phyloP scores from a whole-genome alignment of 192 early-diverging fungal species.

The Coemansia sp. region DNA sequence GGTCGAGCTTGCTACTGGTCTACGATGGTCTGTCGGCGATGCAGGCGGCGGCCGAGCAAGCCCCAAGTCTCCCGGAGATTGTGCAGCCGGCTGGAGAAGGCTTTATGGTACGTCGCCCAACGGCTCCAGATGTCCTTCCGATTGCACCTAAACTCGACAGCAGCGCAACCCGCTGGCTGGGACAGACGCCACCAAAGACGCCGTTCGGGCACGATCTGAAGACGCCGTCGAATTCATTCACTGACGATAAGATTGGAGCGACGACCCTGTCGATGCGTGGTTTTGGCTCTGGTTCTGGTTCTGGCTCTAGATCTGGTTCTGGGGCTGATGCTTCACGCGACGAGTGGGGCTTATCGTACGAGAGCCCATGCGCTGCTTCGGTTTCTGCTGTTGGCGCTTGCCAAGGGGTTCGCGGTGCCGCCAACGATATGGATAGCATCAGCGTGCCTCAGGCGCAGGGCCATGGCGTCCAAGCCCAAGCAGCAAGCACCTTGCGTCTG shows the following conservation, averaged over 20 bases:
- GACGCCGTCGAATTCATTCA: slow-evolving; percentile 17
- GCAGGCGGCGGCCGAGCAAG: slow-evolving; percentile 12
- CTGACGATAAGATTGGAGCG: slow-evolving; percentile 8
- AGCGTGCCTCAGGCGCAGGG: background rate
- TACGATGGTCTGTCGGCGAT: slow-evolving; percentile 75
- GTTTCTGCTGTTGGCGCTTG: background rate
- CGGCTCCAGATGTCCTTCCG: slow-evolving; percentile 10
- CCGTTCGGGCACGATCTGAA: slow-evolving; percentile 4
- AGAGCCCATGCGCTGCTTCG: background rate
- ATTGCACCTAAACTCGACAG: slow-evolving; percentile 1
- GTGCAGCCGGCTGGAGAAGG: slow-evolving; percentile 1
- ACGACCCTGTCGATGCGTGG: slow-evolving; percentile 12
- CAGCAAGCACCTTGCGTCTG: background rate
- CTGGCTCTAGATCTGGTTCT: no score
- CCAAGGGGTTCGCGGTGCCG: background rate
- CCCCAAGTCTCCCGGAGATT: slow-evolving; percentile 11
- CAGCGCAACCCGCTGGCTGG: background rate
- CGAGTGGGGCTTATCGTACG: slow-evolving; percentile 1
- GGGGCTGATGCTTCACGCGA: background rate
- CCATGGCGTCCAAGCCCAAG: background rate
- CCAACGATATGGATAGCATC: background rate
- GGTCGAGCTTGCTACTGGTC: slow-evolving; percentile 82
- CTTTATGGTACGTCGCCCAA: slow-evolving; percentile 14
- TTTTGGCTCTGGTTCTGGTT: slow-evolving; percentile 1
- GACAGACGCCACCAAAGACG: slow-evolving; percentile 22